Percentiles rank a stretch among this genome's conserved stretches.
Evolutionary conservation across 768 basidiomycete species (phyloP).

Genomic region (Candolleomyces aberdarensis): DNA sequence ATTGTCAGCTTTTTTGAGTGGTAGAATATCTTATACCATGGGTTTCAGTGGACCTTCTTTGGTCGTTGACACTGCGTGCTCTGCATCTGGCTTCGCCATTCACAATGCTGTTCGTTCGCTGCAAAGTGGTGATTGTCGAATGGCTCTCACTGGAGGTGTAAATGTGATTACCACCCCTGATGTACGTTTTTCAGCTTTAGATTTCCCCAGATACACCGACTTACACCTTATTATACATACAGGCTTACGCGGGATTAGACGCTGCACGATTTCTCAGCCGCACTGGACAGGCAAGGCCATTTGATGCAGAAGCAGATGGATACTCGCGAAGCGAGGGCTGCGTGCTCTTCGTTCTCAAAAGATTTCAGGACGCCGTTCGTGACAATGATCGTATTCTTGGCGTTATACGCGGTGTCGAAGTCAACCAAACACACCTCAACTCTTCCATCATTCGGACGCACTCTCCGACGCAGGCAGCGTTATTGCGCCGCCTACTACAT

Average conservation of each 20-base stretch:
- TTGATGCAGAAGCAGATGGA: constrained; percentile 71
- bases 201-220: neutral
- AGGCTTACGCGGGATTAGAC: constrained; percentile 72
- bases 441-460: constrained; percentile 76
- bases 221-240: neutral
- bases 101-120: constrained; percentile 69
- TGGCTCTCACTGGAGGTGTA: constrained; percentile 73
- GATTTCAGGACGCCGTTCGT: constrained; percentile 57
- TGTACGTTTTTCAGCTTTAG: constrained; percentile 36
- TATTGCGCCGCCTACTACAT: constrained; percentile 49
- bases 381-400: constrained; percentile 70
- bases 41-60: constrained; percentile 67
- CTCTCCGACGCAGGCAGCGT: constrained; percentile 50
- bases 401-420: constrained; percentile 65
- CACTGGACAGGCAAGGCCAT: constrained; percentile 65
- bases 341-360: constrained; percentile 68
- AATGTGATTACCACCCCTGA: constrained; percentile 70
- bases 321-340: constrained; percentile 73
- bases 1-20: constrained; percentile 62
- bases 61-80: constrained; percentile 74
- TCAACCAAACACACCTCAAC: constrained; percentile 68
- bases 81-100: constrained; percentile 64
- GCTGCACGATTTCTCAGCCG: constrained; percentile 66
- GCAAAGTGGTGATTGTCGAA: constrained; percentile 58
- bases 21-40: constrained; percentile 69